phyloP scores from a whole-genome alignment of 208 protist species.

The Naegleria fowleri region DNA sequence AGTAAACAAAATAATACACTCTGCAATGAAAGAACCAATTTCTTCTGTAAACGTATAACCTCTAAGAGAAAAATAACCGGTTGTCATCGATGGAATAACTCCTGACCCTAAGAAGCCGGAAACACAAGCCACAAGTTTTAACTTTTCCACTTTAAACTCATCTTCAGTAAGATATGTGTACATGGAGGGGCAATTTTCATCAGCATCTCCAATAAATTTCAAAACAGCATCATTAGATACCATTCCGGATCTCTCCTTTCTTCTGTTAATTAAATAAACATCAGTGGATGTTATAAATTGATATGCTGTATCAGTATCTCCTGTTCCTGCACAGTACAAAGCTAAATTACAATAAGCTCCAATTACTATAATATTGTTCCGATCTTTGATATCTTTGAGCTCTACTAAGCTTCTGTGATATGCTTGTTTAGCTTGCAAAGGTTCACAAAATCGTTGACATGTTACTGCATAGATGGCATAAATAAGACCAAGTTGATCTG shows the following conservation, averaged over 20 bases:
- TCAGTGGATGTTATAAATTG: not conserved
- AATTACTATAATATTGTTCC: not conserved
- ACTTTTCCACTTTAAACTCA: not conserved
- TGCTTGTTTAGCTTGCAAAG: not conserved
- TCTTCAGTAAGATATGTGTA: not conserved
- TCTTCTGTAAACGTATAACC: not conserved
- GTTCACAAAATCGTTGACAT: not conserved
- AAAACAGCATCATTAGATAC: not conserved
- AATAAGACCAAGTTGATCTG: not conserved
- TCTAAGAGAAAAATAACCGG: not conserved
- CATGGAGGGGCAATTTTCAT: not conserved
- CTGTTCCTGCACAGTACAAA: not conserved
- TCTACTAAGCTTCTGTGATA: not conserved
- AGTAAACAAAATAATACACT: not conserved
- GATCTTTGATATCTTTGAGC: not conserved
- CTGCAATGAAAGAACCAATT: not conserved
- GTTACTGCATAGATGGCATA: not conserved
- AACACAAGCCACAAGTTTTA: not conserved
- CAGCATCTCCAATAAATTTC: not conserved
- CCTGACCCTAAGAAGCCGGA: not conserved
- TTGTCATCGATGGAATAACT: not conserved
- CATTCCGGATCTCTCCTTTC: not conserved
- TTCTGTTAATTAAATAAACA: not conserved
- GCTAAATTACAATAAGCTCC: not conserved
- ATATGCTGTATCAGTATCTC: not conserved